phyloP scores from a whole-genome alignment of 2,329 filamentous ascomycete species.

The Trichoderma atrobrunneum region DNA sequence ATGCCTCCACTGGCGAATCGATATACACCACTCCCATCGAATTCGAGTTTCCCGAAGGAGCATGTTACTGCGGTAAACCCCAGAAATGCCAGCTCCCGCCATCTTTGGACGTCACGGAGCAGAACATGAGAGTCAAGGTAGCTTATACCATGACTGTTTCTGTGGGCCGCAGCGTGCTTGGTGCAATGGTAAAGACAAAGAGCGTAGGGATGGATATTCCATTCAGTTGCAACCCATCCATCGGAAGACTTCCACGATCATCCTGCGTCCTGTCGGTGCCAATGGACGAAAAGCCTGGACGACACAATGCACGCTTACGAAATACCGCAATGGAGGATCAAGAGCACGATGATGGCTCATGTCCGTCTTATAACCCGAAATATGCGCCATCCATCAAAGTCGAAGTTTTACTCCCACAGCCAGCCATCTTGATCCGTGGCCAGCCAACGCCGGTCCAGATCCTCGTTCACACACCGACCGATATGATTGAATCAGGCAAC shows the following conservation, averaged over 20 bases:
- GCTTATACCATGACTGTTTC: neutral
- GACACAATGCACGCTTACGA: neutral
- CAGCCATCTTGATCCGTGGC: slow-evolving; percentile 1
- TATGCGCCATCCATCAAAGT: neutral
- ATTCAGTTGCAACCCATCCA: neutral
- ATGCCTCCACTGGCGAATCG: neutral
- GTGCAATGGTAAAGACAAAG: slow-evolving; percentile 5
- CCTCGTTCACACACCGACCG: neutral
- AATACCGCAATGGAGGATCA: neutral
- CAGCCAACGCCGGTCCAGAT: slow-evolving; percentile 1
- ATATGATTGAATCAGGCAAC: neutral
- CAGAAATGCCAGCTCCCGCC: slow-evolving; percentile 8
- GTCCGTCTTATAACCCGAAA: neutral
- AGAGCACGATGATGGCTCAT: neutral
- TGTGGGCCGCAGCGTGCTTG: slow-evolving; percentile 1
- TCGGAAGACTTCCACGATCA: neutral
- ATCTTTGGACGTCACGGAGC: neutral
- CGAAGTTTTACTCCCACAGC: slow-evolving; percentile 4
- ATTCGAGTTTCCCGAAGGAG: neutral
- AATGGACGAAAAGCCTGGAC: neutral
- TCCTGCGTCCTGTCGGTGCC: neutral
- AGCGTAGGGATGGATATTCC: neutral
- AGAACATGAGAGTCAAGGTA: neutral
- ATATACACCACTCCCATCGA: slow-evolving; percentile 11
- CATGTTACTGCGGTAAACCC: neutral